A percentile compares a stretch with the other conserved stretches of the same genome.
phyloP scores from a whole-genome alignment of 192 early-diverging fungal species.

The Gorgonomyces haynaldii region DNA sequence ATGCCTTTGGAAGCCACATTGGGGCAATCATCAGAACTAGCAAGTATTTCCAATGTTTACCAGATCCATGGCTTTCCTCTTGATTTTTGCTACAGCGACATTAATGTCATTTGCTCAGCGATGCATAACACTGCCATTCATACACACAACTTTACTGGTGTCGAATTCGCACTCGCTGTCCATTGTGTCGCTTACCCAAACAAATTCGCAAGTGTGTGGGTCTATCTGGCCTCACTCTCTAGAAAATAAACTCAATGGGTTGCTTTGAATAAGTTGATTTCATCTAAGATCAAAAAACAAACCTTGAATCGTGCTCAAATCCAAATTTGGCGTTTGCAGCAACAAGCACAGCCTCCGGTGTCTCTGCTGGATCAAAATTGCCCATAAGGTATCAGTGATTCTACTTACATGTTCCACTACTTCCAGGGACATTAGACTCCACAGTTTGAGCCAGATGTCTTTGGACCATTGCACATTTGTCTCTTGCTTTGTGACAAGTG shows the following conservation, averaged over 20 bases:
- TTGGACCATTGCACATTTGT: too few species aligned
- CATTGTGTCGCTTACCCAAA: constrained; percentile 23
- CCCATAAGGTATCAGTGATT: too few species aligned
- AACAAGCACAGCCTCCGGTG: too few species aligned
- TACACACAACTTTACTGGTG: constrained; percentile 14
- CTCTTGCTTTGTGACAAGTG: too few species aligned
- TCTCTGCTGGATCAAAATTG: too few species aligned
- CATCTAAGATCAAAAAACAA: too few species aligned
- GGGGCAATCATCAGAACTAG: constrained; percentile 11
- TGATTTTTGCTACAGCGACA: constrained; percentile 26
- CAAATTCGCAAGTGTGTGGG: constrained; percentile 24
- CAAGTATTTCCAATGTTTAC: constrained; percentile 19
- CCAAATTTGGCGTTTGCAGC: too few species aligned
- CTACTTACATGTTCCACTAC: too few species aligned
- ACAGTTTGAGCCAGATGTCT: too few species aligned
- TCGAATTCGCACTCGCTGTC: constrained; percentile 36
- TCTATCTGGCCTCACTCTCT: constrained; percentile 23
- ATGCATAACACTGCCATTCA: constrained; percentile 25
- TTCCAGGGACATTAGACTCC: too few species aligned
- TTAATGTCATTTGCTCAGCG: constrained; percentile 12
- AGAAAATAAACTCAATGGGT: constrained; percentile 9
- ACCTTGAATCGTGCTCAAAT: too few species aligned
- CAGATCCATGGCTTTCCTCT: constrained; percentile 22
- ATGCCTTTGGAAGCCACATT: constrained; percentile 2
- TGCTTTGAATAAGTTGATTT: too few species aligned